Conservation (phyloP, 1,284 basidiomycete species). For the Dichomitus squalens region DNA sequence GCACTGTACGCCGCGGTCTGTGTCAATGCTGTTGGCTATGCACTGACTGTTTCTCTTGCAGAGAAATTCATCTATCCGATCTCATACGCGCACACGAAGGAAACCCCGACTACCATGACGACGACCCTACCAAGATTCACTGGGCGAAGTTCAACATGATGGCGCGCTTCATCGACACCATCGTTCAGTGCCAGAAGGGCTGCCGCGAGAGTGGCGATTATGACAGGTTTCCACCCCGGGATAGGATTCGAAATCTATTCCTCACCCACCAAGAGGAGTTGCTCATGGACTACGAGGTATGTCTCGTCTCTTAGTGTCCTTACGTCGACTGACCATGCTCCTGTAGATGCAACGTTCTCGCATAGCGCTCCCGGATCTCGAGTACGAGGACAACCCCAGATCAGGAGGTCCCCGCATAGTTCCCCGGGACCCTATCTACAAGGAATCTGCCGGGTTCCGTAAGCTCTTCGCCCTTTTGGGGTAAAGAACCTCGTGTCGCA, state of each 20-base stretch:
- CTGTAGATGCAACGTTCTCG: conserved; percentile 62
- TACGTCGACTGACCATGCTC: conserved; percentile 4
- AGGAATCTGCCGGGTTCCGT: conserved; percentile 29
- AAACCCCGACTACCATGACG: conserved; percentile 64
- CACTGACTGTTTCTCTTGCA: conserved; percentile 31
- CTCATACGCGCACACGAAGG: conserved; percentile 78
- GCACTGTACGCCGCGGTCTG: conserved; percentile 64
- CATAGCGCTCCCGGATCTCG: conserved; percentile 37
- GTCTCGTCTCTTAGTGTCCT: conserved; percentile 15
- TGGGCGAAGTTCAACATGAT: conserved; percentile 89
- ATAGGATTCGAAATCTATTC: conserved; percentile 52
- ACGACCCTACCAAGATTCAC: conserved; percentile 68
- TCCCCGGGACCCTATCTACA: conserved; percentile 27
- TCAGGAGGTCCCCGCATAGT: conserved; percentile 17
- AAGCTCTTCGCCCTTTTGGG: conserved; percentile 34
- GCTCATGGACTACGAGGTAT: conserved; percentile 69
- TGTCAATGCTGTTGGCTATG: neutral
- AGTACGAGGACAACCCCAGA: conserved; percentile 24
- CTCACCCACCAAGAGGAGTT: conserved; percentile 39
- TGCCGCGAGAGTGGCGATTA: conserved; percentile 64
- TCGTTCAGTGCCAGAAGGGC: conserved; percentile 71
- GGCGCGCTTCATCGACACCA: conserved; percentile 72
- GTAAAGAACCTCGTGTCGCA: conserved; percentile 5
- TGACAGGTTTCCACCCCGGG: conserved; percentile 42
- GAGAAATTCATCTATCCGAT: conserved; percentile 84